phyloP scores from a whole-genome alignment of 208 protist species.

The Wallacemonas rigidus region DNA sequence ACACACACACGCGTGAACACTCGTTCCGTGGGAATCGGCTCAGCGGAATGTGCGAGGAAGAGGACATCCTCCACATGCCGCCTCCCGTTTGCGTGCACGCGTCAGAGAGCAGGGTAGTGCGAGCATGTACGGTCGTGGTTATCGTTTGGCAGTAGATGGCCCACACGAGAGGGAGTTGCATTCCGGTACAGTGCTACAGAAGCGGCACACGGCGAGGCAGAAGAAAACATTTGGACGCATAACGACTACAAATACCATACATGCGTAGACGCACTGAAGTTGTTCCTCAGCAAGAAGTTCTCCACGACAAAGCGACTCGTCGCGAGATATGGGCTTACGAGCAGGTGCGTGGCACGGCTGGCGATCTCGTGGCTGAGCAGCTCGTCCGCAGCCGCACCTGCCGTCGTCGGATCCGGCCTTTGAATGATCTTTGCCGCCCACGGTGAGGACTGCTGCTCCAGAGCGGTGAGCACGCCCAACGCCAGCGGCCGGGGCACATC shows the following conservation, averaged over 20 bases:
- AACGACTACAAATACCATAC: constrained; percentile 48
- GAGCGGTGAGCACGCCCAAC: constrained; percentile 29
- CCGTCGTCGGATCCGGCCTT: constrained; percentile 6
- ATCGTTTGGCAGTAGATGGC: no score
- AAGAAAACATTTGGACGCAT: background rate
- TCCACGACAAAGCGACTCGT: constrained; percentile 52
- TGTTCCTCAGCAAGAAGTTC: constrained; percentile 44
- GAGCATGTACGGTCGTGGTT: no score
- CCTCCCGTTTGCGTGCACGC: no score
- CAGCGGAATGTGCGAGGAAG: no score
- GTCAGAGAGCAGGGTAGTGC: no score
- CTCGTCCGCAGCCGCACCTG: constrained; percentile 21
- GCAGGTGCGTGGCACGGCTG: constrained; percentile 28
- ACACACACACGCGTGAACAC: no score
- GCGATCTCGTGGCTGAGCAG: constrained; percentile 47
- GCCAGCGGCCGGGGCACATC: constrained; percentile 25
- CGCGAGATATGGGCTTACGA: constrained; percentile 44
- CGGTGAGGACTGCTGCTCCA: constrained; percentile 20
- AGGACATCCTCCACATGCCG: no score
- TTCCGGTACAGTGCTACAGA: no score
- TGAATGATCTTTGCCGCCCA: constrained; percentile 23
- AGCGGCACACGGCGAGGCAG: background rate
- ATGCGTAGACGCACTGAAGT: constrained; percentile 21
- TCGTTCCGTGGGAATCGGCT: no score
- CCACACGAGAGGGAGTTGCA: no score